These are phyloP conservation scores for Penicillium riverlandense DNA, from an alignment of 495 filamentous ascomycete genomes.

Conservation along the genomic window DNA sequence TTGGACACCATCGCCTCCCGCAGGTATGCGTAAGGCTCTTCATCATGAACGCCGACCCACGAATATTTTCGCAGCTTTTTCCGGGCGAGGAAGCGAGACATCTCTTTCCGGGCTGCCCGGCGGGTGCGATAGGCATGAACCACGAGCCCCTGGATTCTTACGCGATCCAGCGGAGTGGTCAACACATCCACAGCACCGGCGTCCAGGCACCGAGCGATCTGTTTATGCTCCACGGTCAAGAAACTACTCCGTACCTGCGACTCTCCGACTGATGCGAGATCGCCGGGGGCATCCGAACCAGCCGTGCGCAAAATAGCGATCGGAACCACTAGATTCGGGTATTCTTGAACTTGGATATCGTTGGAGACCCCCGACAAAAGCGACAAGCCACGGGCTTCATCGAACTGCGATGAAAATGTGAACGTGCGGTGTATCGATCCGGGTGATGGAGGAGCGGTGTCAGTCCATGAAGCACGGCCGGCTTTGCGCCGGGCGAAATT, in stretches of 20 bases:
- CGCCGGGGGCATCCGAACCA: conserved; percentile 11
- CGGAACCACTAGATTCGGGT: conserved; percentile 68
- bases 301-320: conserved; percentile 56
- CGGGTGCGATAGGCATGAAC: conserved; percentile 77
- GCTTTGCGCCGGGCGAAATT: conserved; percentile 29
- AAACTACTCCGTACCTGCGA: conserved; percentile 28
- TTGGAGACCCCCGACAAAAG: conserved; percentile 62
- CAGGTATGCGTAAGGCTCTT: conserved; percentile 83
- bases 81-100: conserved; percentile 55
- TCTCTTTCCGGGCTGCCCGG: conserved; percentile 60
- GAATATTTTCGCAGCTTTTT: conserved; percentile 74
- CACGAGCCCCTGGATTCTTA: conserved; percentile 63
- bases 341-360: conserved; percentile 62
- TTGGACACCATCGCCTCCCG: conserved; percentile 85
- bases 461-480: conserved; percentile 30
- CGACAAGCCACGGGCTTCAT: conserved; percentile 58
- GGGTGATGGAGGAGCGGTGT: conserved; percentile 25
- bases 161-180: conserved; percentile 62
- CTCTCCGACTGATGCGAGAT: conserved; percentile 20
- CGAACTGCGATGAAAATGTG: conserved; percentile 40
- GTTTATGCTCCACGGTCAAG: conserved; percentile 32
- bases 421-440: conserved; percentile 33
- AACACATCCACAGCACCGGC: conserved; percentile 82
- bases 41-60: conserved; percentile 83
- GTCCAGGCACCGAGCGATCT: conserved; percentile 65